Base-by-base conservation (phyloP, 2,329 filamentous ascomycete genomes). In the Scolecobasidium constrictum region DNA sequence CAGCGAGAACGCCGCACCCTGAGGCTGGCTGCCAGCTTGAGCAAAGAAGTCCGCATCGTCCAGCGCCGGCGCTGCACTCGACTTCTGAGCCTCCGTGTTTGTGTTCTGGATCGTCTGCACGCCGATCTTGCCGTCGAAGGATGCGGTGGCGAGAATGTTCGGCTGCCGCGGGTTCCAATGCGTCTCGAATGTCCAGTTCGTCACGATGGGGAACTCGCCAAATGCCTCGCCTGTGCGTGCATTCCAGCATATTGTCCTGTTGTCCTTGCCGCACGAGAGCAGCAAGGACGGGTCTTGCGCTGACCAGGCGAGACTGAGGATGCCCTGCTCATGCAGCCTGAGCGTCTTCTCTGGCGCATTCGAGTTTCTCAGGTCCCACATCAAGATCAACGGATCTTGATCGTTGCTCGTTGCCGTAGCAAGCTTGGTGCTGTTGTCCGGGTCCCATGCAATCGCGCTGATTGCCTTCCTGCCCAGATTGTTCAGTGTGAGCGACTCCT, bases 111-210 rank as follows among this genome's bases (percentile, higher is more conserved):
- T 73, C 1, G 90, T 94, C 59, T 95, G 90, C 35, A 98, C 71
- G 2, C 84, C 81, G 49, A 98, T 94, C 65, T 93, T 95, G 53
- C 93, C 92, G 57, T 98, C 92, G 52, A 96, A 96, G 2, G 90
- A 94, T 7, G 93, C 92, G 15, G 92, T 96, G 15, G 93, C 93
- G 39, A 90, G 86, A 45, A 98, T 71, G 57, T 81, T 85, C 9
- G 92, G 90, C 61, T 98, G 94, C 52, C 85, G 80, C 21, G 92
- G 92, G 60, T 94, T 88, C 74, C 93, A 96, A 48, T 82, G 77
- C 4, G 92, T 94, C 58, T 90, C 81, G 69, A 98, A 98, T 4
- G 88, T 94, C 90, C 92, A 98, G 63, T 96, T 98, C n/a, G 90
- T 95, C 42, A 94, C 88, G 54, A 95, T 86, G 4, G 90, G 88